Evolutionary conservation across 2,329 filamentous ascomycete genomes (phyloP).

Genomic region (Capronia coronata): DNA sequence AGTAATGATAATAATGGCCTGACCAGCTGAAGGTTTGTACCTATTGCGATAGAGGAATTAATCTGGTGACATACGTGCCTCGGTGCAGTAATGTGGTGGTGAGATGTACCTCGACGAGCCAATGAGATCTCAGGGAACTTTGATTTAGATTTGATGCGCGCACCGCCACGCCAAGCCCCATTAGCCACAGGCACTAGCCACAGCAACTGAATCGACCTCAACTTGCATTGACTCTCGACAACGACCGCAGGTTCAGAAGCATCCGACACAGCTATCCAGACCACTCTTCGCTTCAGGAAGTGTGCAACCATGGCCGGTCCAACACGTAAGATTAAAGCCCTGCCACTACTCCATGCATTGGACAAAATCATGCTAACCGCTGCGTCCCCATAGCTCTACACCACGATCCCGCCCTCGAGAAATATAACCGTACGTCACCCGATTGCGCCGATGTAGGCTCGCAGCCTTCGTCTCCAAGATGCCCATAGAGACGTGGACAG

Average conservation of each 20-base stretch:
- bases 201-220: not conserved
- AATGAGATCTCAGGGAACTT: too few species aligned
- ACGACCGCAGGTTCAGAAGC: slow-evolving; percentile 9
- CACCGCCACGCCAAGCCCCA: not conserved
- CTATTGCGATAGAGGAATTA: too few species aligned
- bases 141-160: too few species aligned
- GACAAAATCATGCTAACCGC: slow-evolving; percentile 19
- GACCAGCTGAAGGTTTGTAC: too few species aligned
- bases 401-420: slow-evolving; percentile 43
- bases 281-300: slow-evolving; percentile 11
- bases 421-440: slow-evolving; percentile 43
- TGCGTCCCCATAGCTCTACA: slow-evolving; percentile 34
- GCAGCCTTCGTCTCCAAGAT: not conserved
- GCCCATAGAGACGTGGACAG: too few species aligned
- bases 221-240: not conserved
- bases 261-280: slow-evolving; percentile 1
- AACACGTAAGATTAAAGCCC: slow-evolving; percentile 38
- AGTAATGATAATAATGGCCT: too few species aligned
- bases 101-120: too few species aligned
- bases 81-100: too few species aligned
- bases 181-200: not conserved
- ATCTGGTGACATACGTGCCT: too few species aligned
- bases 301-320: slow-evolving; percentile 46
- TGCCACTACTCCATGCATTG: slow-evolving; percentile 42
- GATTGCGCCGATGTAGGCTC: not conserved